Evolutionary conservation across 257 asterid genomes (phyloP), one percentile per base, ranked within the genome.

Genomic region (Solanum tarapatanum): DNA sequence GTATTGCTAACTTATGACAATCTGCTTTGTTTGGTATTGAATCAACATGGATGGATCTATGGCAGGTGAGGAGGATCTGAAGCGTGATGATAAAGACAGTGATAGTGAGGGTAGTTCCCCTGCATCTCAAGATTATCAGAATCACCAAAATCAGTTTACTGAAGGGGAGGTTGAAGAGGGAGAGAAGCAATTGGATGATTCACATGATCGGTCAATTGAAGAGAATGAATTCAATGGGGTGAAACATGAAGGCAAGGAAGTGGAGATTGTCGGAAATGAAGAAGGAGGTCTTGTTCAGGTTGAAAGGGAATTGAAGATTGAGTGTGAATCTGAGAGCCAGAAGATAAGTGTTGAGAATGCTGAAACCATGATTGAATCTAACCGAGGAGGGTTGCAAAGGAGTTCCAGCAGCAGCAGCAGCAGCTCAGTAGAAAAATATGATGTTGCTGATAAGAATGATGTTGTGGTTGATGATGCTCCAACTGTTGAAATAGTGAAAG

Each of bases 1-100:
- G 72, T n/a, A 86, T 55, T 84, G 83, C 21, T 79, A 43, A 43
- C 66, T 79, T 43, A 66, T 79, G 66, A 26, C 36, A 79, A 43
- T 26, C 9, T 79, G 4, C 9, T 83, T 33, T 69, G 28, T 28
- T 89, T 86, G 79, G 62, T 88, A 73, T 83, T 68, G 90, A 82
- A 48, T 89, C 26, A 83, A 21, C 82, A 85, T 91, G 91, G 86
- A 88, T 88, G 86, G 41, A 89, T 87, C 84, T 90, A 80, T 92
- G 90, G 80, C 86, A 94, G 98, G 93, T 48, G 91, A 92, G 86
- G 94, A 91, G 77, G 92, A 89, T 75, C 45, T 86, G 89, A 92
- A 91, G 68, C 88, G 83, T 30, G 89, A 83, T 75, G 92, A 89
- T 84, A 91, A 82, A 75, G 94, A 89, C 86, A 91, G 90, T 72